Evolutionary conservation across 1,284 basidiomycete species (phyloP).

Genomic region (Leccinum subrobustum): DNA sequence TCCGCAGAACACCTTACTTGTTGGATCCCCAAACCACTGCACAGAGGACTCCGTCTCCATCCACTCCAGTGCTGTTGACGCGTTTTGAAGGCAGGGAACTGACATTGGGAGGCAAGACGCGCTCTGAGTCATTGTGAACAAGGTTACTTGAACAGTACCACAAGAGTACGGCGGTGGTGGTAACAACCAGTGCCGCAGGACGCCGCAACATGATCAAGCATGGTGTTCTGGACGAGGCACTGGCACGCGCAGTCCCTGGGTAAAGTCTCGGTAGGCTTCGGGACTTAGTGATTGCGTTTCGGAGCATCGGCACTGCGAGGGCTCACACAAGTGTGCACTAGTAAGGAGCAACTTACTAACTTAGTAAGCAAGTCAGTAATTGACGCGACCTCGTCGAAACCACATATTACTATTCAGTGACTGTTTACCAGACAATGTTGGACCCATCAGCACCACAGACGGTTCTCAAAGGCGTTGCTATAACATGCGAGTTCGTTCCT

Average conservation of each 20-base stretch:
- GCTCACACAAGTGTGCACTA: background rate
- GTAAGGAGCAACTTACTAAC: no score
- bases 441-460: slow-evolving; percentile 44
- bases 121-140: slow-evolving; percentile 37
- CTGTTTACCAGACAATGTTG: slow-evolving; percentile 14
- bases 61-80: slow-evolving; percentile 24
- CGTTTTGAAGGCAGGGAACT: background rate
- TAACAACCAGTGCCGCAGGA: slow-evolving; percentile 16
- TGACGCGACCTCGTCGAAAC: background rate
- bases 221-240: slow-evolving; percentile 7
- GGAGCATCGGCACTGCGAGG: slow-evolving; percentile 8
- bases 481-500: slow-evolving; percentile 76
- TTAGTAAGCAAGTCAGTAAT: background rate
- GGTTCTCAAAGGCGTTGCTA: slow-evolving; percentile 52
- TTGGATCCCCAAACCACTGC: slow-evolving; percentile 61
- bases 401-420: no score
- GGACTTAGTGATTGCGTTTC: slow-evolving; percentile 4
- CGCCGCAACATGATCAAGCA: background rate
- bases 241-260: slow-evolving; percentile 22
- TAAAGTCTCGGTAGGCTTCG: slow-evolving; percentile 10
- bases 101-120: slow-evolving; percentile 10
- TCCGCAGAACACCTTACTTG: slow-evolving; percentile 37
- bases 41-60: slow-evolving; percentile 34
- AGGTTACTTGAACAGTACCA: slow-evolving; percentile 35
- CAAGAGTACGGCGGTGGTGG: slow-evolving; percentile 30